Evolutionary conservation across 164 flowering plant species (phyloP), one percentile per base, ranked within the genome.

Genomic region (Litsea cubeba): DNA sequence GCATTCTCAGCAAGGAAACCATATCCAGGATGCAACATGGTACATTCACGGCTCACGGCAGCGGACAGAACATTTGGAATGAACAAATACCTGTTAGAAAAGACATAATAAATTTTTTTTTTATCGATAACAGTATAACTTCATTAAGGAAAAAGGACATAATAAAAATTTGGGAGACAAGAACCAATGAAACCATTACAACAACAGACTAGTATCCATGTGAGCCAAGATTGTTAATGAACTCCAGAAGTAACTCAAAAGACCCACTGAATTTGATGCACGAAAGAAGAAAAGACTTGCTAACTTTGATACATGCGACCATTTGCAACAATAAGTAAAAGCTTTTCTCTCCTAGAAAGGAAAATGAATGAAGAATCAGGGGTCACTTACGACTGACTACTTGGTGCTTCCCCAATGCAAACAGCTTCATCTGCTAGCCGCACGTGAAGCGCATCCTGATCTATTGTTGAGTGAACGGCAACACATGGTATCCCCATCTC

Each of bases 1-100:
- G 99, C 99, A 90, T 95, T 95, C 84, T 95, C 99, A 72, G 99
- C 83, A 79, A 95, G 98, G 88, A 95, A 95, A 23, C 98, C 99
- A 86, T 95, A 95, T 82, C 99, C 99, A 81, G 99, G 99, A 87
- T 95, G 99, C 83, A 95, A 81, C 98, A 95, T 95, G 50, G 97
- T 95, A 75, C 99, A 95, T 68, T 79, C 75, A 65, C 87, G 91
- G 75, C 93, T 95, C 35, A 83, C 81, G 28, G 98, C 99, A 81
- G 99, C 99, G 64, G 98, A 84, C 65, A 95, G 83, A 78, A 95
- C 97, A 86, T 93, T 92, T 79, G 94, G 91, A 68, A 93, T 84
- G 82, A 90, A 71, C 71, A 95, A 80, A 74, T 93, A 95, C 88
- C 99, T 95, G 89, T 28, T 76, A 23, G 63, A 72, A 78, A 72